These are phyloP conservation scores for Blastobotrys illinoisensis DNA, from an alignment of 1,139 yeast genomes.

Conservation along the genomic window DNA sequence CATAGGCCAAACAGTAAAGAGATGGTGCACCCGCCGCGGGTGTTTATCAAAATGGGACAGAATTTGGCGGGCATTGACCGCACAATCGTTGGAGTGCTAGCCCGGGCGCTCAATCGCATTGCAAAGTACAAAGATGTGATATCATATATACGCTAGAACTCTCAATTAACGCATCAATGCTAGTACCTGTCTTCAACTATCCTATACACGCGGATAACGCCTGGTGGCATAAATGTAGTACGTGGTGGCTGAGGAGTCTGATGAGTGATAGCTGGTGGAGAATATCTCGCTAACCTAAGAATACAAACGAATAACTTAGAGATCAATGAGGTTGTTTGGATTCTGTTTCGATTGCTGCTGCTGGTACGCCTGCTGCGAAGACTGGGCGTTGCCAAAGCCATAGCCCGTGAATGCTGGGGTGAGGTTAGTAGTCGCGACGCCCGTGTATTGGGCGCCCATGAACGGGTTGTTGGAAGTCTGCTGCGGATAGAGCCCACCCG, in stretches of 20 bases:
- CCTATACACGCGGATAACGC: too few species aligned
- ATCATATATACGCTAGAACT: too few species aligned
- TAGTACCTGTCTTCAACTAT: too few species aligned
- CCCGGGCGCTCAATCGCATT: neutral
- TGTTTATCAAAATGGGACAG: neutral
- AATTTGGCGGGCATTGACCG: neutral
- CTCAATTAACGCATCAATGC: neutral
- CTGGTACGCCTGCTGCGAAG: constrained; percentile 31
- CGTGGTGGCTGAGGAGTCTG: too few species aligned
- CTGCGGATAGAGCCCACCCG: constrained; percentile 8
- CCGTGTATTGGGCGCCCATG: constrained; percentile 62
- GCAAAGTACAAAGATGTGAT: neutral
- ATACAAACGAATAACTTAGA: constrained; percentile 13
- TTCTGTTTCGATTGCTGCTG: constrained; percentile 19
- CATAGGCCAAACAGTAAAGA: neutral
- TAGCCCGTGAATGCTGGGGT: constrained; percentile 79
- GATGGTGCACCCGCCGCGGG: neutral
- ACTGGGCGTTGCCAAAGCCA: constrained; percentile 76
- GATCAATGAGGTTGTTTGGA: constrained; percentile 27
- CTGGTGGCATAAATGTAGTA: too few species aligned
- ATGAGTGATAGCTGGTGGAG: neutral
- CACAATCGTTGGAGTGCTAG: neutral
- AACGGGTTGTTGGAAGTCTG: constrained; percentile 63
- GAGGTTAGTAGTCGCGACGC: constrained; percentile 56
- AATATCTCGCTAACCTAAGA: neutral